Base-by-base conservation (phyloP, 495 filamentous ascomycete species). In the Podospora anserina region DNA sequence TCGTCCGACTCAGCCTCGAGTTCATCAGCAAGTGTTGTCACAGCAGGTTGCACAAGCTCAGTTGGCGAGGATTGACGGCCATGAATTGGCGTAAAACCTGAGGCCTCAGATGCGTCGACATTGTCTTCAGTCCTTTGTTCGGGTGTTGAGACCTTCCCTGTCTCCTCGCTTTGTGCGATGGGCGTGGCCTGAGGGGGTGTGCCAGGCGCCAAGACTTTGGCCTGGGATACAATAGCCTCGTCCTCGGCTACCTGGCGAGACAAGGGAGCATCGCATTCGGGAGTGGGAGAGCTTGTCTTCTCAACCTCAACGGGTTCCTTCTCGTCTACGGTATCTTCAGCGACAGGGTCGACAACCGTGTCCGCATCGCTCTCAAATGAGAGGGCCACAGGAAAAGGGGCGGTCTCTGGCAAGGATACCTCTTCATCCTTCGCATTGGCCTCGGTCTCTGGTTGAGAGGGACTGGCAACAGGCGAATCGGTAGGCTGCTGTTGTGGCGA, bases 41-140 rank as follows among this genome's bases (percentile, higher is more conserved):
- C 61, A 11, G 61, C 11, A 30, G 18, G 27, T 5, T 28, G 30
- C n/a, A 16, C 60, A 34, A 34, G 5, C 7, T 62, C 28, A 1
- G 66, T 63, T 3, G 74, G 75, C 0, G 75, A 74, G 28, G 64
- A 66, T 20, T 74, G 71, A 0, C 73, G 73, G 2, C 64, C 64
- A 16, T 78, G 76, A 65, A 78, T 78, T 7, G 77, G 75, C 2
- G 77, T 78, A 57, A 78, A 78, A 1, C 76, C 73, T 0, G 74
- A 64, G n/a, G 68, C 68, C 23, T 73, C 69, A 30, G 39, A 65
- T 26, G 49, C 66, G 15, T 19, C 27, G 32, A 18, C 53, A 53
- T 30, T 68, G 54, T 54, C 61, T n/a, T 61, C 26, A 20, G 64
- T 39, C 27, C 18, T 39, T 18, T n/a, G 62, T n/a, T 3, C 28